Evolutionary conservation across 2,329 filamentous ascomycete species (phyloP).

Genomic region (Alternaria atra): DNA sequence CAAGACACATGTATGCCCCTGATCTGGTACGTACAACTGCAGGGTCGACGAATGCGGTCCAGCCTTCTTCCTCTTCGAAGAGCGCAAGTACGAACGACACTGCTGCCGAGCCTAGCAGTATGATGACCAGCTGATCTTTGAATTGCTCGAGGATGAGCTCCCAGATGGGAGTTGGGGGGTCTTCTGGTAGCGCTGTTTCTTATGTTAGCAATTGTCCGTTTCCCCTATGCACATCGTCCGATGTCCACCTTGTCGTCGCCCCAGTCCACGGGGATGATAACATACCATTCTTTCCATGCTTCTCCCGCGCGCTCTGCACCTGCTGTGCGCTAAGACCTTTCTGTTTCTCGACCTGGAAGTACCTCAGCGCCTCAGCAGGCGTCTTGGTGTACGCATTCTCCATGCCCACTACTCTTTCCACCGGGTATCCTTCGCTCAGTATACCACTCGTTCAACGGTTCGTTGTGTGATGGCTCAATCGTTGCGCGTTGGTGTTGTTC

Average conservation of each 20-base stretch:
- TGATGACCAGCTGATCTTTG: constrained; percentile 97
- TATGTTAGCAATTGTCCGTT: constrained; percentile 14
- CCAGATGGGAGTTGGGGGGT: constrained; percentile 95
- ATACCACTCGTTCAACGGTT: neutral
- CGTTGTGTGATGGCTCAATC: neutral
- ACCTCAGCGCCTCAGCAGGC: constrained; percentile 59
- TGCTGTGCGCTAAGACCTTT: constrained; percentile 61
- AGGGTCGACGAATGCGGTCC: constrained; percentile 97
- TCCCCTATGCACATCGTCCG: neutral
- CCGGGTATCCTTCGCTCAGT: constrained; percentile 5
- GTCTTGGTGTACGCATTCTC: constrained; percentile 63
- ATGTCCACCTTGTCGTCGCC: neutral
- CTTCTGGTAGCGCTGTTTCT: constrained; percentile 75
- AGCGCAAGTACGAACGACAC: constrained; percentile 93
- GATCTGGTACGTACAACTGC: constrained; percentile 74
- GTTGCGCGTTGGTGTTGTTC: constrained; percentile 9
- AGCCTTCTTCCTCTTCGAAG: constrained; percentile 91
- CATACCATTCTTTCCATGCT: constrained; percentile 65
- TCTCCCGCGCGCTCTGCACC: constrained; percentile 56
- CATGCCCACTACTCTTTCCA: constrained; percentile 50
- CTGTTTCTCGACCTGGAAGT: constrained; percentile 62
- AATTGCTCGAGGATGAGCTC: constrained; percentile 97
- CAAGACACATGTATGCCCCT: neutral
- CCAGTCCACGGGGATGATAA: neutral
- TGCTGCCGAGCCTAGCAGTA: constrained; percentile 88